Evolutionary conservation across 768 basidiomycete genomes (phyloP).

Genomic region (Tricholoma saponaceum): DNA sequence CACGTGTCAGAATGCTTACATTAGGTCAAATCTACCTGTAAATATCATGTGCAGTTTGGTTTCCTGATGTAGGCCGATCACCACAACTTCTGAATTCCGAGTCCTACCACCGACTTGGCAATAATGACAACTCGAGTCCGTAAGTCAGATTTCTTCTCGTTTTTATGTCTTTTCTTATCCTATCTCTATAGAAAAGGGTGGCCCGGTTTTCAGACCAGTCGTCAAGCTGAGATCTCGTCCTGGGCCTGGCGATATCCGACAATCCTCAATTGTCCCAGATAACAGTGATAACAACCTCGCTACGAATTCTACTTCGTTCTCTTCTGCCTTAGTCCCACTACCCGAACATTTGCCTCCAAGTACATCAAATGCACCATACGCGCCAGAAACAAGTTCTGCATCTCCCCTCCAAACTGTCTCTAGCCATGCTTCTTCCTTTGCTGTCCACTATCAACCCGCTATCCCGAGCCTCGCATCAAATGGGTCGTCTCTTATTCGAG

Average conservation of each 20-base stretch:
- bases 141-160: constrained; percentile 36
- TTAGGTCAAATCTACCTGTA: too few species aligned
- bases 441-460: background rate
- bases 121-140: constrained; percentile 56
- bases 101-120: too few species aligned
- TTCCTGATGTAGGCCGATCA: too few species aligned
- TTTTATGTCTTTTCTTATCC: constrained; percentile 7
- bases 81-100: background rate
- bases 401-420: background rate
- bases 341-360: background rate
- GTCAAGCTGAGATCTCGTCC: constrained; percentile 49
- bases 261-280: constrained; percentile 20
- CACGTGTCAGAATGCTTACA: too few species aligned
- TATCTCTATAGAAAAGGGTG: constrained; percentile 57
- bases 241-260: constrained; percentile 21
- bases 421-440: background rate
- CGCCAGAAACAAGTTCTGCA: background rate
- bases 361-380: background rate
- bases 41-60: background rate
- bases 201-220: constrained; percentile 66
- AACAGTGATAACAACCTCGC: background rate
- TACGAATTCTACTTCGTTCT: background rate
- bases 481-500: background rate
- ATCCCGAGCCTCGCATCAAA: background rate
- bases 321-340: background rate